phyloP scores from a whole-genome alignment of 2,329 filamentous ascomycete species.

The Arthroderma sp. region DNA sequence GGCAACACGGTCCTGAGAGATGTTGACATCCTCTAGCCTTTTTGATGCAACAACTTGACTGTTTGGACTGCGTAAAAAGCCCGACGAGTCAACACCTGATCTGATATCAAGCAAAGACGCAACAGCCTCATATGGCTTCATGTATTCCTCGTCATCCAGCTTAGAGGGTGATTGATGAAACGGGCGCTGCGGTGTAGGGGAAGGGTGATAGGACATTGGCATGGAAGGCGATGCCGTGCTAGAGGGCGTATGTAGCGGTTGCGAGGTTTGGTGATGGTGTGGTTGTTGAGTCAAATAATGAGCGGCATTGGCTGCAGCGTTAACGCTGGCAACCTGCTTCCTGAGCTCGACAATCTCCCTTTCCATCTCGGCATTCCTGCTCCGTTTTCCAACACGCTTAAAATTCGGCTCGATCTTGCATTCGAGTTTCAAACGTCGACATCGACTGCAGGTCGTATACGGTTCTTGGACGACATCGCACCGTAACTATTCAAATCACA shows the following conservation, averaged over 20 bases:
- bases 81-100: slow-evolving; percentile 32
- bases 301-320: slow-evolving; percentile 15
- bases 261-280: neutral
- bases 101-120: slow-evolving; percentile 38
- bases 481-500: slow-evolving; percentile 38
- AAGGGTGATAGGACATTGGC: slow-evolving; percentile 16
- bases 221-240: slow-evolving; percentile 19
- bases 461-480: slow-evolving; percentile 55
- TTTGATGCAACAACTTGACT: slow-evolving; percentile 30
- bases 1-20: slow-evolving; percentile 29
- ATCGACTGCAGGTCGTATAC: slow-evolving; percentile 48
- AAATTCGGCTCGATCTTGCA: slow-evolving; percentile 58
- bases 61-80: slow-evolving; percentile 36
- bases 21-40: slow-evolving; percentile 39
- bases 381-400: slow-evolving; percentile 54
- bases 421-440: slow-evolving; percentile 47
- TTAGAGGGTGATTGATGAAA: slow-evolving; percentile 12
- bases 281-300: slow-evolving; percentile 5
- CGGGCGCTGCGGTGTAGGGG: slow-evolving; percentile 16
- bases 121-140: slow-evolving; percentile 38
- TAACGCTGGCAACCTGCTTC: slow-evolving; percentile 31
- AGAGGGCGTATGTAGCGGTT: slow-evolving; percentile 7
- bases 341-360: slow-evolving; percentile 40
- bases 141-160: slow-evolving; percentile 27
- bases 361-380: slow-evolving; percentile 52